phyloP scores from a whole-genome alignment of 1,139 yeast species.

The Saccharomyces hybrid region DNA sequence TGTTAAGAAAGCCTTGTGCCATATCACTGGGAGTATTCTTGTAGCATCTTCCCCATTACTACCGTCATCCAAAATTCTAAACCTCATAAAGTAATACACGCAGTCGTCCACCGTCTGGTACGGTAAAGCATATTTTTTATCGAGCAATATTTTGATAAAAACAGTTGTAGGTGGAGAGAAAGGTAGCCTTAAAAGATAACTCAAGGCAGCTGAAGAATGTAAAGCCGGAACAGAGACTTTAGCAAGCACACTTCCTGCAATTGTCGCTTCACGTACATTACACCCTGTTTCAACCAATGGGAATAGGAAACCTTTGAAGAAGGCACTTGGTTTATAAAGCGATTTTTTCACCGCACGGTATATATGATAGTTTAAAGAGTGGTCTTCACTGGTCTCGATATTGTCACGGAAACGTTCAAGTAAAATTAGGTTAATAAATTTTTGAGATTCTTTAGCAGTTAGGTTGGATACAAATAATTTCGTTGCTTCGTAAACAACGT shows the following conservation, averaged over 20 bases:
- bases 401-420: constrained; percentile 79
- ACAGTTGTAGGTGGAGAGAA: constrained; percentile 85
- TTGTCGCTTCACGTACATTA: constrained; percentile 86
- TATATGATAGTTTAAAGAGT: constrained; percentile 73
- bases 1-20: constrained; percentile 93
- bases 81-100: constrained; percentile 92
- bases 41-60: constrained; percentile 41
- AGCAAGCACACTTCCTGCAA: constrained; percentile 84
- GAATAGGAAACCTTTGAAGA: constrained; percentile 89
- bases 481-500: constrained; percentile 91
- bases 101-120: constrained; percentile 91
- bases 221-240: constrained; percentile 89
- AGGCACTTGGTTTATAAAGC: constrained; percentile 93
- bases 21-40: constrained; percentile 74
- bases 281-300: constrained; percentile 83
- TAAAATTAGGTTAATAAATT: constrained; percentile 65
- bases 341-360: constrained; percentile 89
- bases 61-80: constrained; percentile 48
- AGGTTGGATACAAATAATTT: constrained; percentile 86
- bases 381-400: constrained; percentile 64
- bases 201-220: constrained; percentile 92
- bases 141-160: constrained; percentile 79
- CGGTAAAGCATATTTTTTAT: constrained; percentile 93
- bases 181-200: constrained; percentile 75
- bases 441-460: constrained; percentile 81